phyloP scores from a whole-genome alignment of 2,329 filamentous ascomycete species.

The Fusarium pseudoanthophilum region DNA sequence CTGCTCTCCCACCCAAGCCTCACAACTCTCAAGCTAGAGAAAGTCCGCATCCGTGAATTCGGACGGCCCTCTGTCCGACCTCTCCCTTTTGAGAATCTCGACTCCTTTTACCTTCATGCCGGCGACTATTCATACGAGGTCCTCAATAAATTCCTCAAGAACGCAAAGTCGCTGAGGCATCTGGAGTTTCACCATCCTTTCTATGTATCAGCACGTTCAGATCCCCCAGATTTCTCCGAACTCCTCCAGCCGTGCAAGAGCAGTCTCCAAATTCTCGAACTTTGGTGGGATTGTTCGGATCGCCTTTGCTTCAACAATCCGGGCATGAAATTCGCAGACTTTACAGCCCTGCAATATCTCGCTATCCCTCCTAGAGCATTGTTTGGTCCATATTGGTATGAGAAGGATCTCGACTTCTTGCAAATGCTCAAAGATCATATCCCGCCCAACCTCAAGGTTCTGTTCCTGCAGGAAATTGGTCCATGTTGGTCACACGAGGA shows the following conservation, averaged over 20 bases:
- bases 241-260: background rate
- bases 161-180: background rate
- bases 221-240: background rate
- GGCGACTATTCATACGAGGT: background rate
- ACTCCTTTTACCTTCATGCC: background rate
- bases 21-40: background rate
- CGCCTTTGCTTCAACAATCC: accelerated
- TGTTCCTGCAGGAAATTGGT: background rate
- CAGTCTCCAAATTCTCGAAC: background rate
- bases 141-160: background rate
- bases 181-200: background rate
- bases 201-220: accelerated
- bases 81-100: background rate
- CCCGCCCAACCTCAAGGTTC: accelerated
- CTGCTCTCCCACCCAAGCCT: background rate
- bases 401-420: accelerated
- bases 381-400: accelerated
- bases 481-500: background rate
- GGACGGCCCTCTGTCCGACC: background rate
- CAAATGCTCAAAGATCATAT: background rate
- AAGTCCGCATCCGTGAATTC: accelerated
- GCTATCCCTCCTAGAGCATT: background rate
- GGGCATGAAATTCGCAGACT: background rate
- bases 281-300: background rate
- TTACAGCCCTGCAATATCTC: background rate